A percentile compares a stretch with the other conserved stretches of the same genome.
phyloP scores from a whole-genome alignment of 2,329 filamentous ascomycete genomes.

The Cladosporium sp. region DNA sequence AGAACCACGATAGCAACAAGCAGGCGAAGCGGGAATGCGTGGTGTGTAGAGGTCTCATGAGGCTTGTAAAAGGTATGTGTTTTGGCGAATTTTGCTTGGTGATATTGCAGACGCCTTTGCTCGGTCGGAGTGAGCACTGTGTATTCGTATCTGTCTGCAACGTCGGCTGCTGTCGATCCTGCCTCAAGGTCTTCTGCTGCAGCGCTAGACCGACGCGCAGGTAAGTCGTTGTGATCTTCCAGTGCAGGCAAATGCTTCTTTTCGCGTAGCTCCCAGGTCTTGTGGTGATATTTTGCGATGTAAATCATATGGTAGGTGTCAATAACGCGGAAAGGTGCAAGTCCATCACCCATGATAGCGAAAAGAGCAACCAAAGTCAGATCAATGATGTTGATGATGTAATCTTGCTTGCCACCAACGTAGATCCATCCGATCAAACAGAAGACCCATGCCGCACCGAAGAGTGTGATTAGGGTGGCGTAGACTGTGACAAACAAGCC shows the following conservation, averaged over 20 bases:
- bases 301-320: conserved; percentile 88
- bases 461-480: conserved; percentile 75
- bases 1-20: conserved; percentile 75
- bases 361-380: conserved; percentile 60
- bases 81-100: conserved; percentile 74
- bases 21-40: conserved; percentile 70
- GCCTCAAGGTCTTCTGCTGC: conserved; percentile 32
- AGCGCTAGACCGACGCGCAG: conserved; percentile 34
- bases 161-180: conserved; percentile 42
- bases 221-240: conserved; percentile 66
- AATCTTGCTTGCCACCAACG: conserved; percentile 67
- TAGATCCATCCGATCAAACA: conserved; percentile 87
- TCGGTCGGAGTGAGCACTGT: conserved; percentile 63
- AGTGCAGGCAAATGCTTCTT: conserved; percentile 59
- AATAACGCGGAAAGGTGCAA: conserved; percentile 68
- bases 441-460: conserved; percentile 84
- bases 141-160: conserved; percentile 39
- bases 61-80: conserved; percentile 88
- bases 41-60: conserved; percentile 77
- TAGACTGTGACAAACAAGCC: conserved; percentile 83
- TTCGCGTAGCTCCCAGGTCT: conserved; percentile 61
- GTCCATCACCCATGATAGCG: conserved; percentile 58
- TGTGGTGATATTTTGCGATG: conserved; percentile 67
- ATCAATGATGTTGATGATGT: conserved; percentile 51
- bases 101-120: conserved; percentile 67